A percentile compares a stretch with the other conserved stretches of the same genome.
phyloP scores from a whole-genome alignment of 257 asterid genomes.

The Coffea canephora region DNA sequence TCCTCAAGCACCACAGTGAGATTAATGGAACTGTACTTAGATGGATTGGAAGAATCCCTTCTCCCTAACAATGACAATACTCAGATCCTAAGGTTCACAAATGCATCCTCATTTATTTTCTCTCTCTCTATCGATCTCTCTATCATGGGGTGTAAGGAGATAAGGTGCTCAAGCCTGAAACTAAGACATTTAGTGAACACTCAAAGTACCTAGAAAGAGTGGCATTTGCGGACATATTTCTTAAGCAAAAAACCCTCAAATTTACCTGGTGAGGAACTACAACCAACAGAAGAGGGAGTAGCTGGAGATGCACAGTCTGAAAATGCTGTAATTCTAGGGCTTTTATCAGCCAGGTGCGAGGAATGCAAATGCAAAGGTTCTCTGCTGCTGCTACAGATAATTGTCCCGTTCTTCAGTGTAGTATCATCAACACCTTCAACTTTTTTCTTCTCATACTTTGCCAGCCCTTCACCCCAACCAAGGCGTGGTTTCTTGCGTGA shows the following conservation, averaged over 20 bases:
- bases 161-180: background rate
- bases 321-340: conserved; percentile 51
- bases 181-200: background rate
- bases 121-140: background rate
- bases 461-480: conserved; percentile 99
- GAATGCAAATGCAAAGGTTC: conserved; percentile 45
- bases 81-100: background rate
- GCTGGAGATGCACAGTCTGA: conserved; percentile 66
- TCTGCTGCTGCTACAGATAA: conserved; percentile 31
- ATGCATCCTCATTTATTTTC: background rate
- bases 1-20: background rate
- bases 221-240: background rate
- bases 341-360: conserved; percentile 45
- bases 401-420: conserved; percentile 31
- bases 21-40: background rate
- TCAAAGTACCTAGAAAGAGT: background rate
- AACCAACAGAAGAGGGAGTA: conserved; percentile 77
- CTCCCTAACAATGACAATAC: background rate
- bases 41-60: background rate
- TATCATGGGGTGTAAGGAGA: background rate
- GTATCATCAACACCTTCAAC: conserved; percentile 72
- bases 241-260: background rate
- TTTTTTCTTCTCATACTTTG: conserved; percentile 91
- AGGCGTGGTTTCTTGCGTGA: conserved; percentile 95
- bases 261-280: conserved; percentile 92